Conservation (phyloP, 2,329 filamentous ascomycete species). For the Dactylellina sp. region DNA sequence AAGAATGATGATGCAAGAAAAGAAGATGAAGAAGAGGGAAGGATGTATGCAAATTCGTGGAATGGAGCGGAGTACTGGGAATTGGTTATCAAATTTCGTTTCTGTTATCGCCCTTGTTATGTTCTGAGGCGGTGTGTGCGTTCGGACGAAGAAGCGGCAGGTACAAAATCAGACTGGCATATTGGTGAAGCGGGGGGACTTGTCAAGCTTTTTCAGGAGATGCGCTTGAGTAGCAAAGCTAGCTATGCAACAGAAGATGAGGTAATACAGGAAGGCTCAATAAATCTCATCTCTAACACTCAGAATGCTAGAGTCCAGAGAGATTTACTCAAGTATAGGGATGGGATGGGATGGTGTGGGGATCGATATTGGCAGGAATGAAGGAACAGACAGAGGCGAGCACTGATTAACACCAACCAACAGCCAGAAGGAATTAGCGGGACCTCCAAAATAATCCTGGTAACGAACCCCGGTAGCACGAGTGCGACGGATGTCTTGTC, state of each 20-base stretch:
- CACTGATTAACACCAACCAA: too few species aligned
- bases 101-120: constrained; percentile 22
- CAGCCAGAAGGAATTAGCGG: too few species aligned
- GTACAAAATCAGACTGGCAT: constrained; percentile 21
- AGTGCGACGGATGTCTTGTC: constrained; percentile 33
- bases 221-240: constrained; percentile 15
- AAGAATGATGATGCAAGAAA: constrained; percentile 28
- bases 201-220: constrained; percentile 45
- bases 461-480: constrained; percentile 10
- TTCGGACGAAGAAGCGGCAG: constrained; percentile 7
- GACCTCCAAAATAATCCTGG: constrained; percentile 21
- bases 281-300: constrained; percentile 56
- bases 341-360: constrained; percentile 16
- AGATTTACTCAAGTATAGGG: constrained; percentile 18
- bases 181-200: constrained; percentile 6
- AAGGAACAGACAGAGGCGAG: constrained; percentile 27
- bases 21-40: constrained; percentile 27
- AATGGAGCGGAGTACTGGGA: too few species aligned
- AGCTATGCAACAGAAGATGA: constrained; percentile 1
- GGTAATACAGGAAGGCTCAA: constrained; percentile 11
- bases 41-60: constrained; percentile 17
- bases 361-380: constrained; percentile 19
- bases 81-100: constrained; percentile 55
- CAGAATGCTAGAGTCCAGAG: constrained; percentile 31
- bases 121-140: background rate